Evolutionary conservation across 2,329 filamentous ascomycete species (phyloP).

Genomic region (Trichoderma sp.): DNA sequence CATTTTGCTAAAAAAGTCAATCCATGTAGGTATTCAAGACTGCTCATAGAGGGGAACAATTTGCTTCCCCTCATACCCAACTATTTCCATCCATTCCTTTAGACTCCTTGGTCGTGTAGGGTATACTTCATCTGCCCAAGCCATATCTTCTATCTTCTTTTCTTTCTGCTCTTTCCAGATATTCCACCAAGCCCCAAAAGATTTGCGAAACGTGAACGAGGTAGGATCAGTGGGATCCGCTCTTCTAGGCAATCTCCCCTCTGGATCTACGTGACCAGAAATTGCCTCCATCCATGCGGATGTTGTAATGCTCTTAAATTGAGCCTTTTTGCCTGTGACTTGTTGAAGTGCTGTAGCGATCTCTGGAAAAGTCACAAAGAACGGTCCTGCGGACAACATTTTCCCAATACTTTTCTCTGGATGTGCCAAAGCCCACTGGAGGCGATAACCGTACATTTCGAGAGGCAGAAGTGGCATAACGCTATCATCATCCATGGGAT

Average conservation of each 20-base stretch:
- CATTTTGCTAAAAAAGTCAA: no score
- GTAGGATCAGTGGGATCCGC: background rate
- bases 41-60: background rate
- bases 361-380: background rate
- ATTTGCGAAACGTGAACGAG: background rate
- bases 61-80: background rate
- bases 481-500: background rate
- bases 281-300: background rate
- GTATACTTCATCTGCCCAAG: background rate
- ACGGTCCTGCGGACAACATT: background rate
- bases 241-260: background rate
- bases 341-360: background rate
- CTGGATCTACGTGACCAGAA: background rate
- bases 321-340: background rate
- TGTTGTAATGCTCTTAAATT: background rate
- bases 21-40: no score
- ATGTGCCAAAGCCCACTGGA: background rate
- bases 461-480: background rate
- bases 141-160: background rate
- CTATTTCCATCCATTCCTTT: background rate
- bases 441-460: background rate
- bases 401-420: background rate
- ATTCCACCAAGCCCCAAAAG: background rate
- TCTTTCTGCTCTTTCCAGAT: background rate
- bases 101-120: background rate